A percentile compares a stretch with the other conserved stretches of the same genome.
Conservation (phyloP, 805 yeast species). For the Lachancea meyersii region DNA sequence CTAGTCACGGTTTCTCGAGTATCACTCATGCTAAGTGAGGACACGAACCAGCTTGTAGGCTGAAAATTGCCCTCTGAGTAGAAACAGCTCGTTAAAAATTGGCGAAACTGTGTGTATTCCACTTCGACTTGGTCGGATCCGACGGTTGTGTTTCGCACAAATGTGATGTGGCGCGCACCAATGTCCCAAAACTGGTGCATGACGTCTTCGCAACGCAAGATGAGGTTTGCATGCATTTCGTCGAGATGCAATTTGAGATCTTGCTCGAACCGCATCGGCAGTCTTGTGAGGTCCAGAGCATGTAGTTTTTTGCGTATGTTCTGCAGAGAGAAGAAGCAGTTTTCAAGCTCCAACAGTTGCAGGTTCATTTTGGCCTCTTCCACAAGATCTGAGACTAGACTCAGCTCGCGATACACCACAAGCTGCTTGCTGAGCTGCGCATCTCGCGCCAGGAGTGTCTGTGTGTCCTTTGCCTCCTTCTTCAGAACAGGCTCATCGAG, state of each 20-base stretch:
- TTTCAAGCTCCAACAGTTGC: slow-evolving; percentile 27
- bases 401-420: slow-evolving; percentile 17
- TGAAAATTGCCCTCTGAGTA: slow-evolving; percentile 18
- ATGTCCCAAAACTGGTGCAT: slow-evolving; percentile 25
- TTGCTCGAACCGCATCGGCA: slow-evolving; percentile 26
- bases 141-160: slow-evolving; percentile 6
- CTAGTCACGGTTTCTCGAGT: slow-evolving; percentile 19
- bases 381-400: slow-evolving; percentile 19
- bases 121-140: slow-evolving; percentile 14
- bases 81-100: slow-evolving; percentile 14
- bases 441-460: slow-evolving; percentile 16
- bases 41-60: slow-evolving; percentile 22
- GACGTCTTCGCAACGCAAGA: slow-evolving; percentile 16
- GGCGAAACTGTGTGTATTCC: slow-evolving; percentile 18
- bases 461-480: not conserved
- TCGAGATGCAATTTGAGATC: slow-evolving; percentile 24
- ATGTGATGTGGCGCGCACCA: slow-evolving; percentile 12
- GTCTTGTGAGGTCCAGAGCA: slow-evolving; percentile 12
- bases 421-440: slow-evolving; percentile 17
- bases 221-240: slow-evolving; percentile 22
- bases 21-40: slow-evolving; percentile 20
- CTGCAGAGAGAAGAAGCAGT: slow-evolving; percentile 29
- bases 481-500: not conserved
- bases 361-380: slow-evolving; percentile 28
- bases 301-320: slow-evolving; percentile 22